Base-by-base conservation (phyloP, 176 grass and related monocot genomes). In the Eragrostis curvula region DNA sequence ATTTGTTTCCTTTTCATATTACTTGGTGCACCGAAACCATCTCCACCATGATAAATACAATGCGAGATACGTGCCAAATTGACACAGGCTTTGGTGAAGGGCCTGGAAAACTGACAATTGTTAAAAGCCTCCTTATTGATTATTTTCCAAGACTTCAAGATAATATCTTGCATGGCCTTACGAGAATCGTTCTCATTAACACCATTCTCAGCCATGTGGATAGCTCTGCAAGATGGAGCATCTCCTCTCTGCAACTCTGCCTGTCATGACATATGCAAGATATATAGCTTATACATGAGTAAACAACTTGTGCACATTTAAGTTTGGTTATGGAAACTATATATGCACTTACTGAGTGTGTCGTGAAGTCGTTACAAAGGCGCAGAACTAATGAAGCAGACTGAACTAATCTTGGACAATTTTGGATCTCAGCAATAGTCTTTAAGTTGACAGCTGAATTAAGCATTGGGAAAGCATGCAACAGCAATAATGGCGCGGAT, bases 51-150 rank as follows among this genome's bases (percentile, higher is more conserved):
- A 43, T 91, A 91, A 59, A 91, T 53, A 66, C 80, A 87, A 13
- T 91, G 85, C 0, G 89, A 91, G 41, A 84, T 87, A n/a, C 80
- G 85, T 5, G 68, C 89, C 13, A 91, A 65, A 69, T 91, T 87
- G 24, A 87, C 32, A 10, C 79, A 83, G 12, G 80, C 40, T 57
- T 53, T 61, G 3, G 79, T 16, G 0, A 91, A 56, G 15, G 69
- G 40, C 6, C 29, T 55, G 24, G 84, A 65, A 16, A 87, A 80
- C 14, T 63, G 43, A 16, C 8, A 29, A 29, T 28, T 8, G 6
- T 49, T 9, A 7, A 69, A 79, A 3, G 68, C 60, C 8, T 91
- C 85, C 51, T 29, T 29, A 12, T 91, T 91, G 13, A 87, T 76
- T 71, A 42, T 68, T 61, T 87, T 91, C 89, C 89, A 91, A 24